These are phyloP conservation scores for Azolla pinnata DNA, from an alignment of 75 land plant genomes.

Conservation along the genomic window DNA sequence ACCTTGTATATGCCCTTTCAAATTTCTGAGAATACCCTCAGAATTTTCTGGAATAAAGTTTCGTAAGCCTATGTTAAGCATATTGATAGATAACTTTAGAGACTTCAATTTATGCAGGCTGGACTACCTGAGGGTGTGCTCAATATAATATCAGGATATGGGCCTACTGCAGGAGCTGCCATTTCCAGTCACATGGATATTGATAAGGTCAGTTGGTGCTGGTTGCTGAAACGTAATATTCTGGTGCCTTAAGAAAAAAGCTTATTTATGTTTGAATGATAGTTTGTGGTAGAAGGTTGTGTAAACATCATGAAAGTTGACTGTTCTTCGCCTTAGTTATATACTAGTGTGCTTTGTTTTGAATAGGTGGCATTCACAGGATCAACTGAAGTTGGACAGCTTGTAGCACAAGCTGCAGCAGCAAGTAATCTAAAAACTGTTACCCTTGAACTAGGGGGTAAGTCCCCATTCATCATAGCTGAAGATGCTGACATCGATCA, in stretches of 20 bases:
- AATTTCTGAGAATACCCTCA: no score
- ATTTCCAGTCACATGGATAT: conserved; percentile 43
- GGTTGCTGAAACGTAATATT: background rate
- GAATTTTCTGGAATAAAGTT: no score
- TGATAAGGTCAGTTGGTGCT: conserved; percentile 28
- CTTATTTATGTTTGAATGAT: background rate
- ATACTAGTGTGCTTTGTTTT: background rate
- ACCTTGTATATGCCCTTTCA: no score
- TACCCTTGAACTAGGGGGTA: conserved; percentile 48
- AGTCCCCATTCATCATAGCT: conserved; percentile 44
- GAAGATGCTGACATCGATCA: conserved; percentile 43
- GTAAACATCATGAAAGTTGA: background rate
- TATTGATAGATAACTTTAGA: no score
- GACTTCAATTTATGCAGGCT: no score
- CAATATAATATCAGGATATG: conserved; percentile 40
- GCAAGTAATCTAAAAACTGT: conserved; percentile 41
- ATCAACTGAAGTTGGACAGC: conserved; percentile 34
- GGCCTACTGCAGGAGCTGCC: conserved; percentile 51
- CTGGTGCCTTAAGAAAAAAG: background rate
- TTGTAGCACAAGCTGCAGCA: conserved; percentile 27
- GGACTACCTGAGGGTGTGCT: conserved; percentile 47
- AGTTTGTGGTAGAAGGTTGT: background rate
- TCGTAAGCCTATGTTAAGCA: no score
- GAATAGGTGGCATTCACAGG: conserved; percentile 41
- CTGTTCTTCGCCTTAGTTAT: no score